Evolutionary conservation across 2,329 filamentous ascomycete species (phyloP).

Genomic region (Colletotrichum sp.): DNA sequence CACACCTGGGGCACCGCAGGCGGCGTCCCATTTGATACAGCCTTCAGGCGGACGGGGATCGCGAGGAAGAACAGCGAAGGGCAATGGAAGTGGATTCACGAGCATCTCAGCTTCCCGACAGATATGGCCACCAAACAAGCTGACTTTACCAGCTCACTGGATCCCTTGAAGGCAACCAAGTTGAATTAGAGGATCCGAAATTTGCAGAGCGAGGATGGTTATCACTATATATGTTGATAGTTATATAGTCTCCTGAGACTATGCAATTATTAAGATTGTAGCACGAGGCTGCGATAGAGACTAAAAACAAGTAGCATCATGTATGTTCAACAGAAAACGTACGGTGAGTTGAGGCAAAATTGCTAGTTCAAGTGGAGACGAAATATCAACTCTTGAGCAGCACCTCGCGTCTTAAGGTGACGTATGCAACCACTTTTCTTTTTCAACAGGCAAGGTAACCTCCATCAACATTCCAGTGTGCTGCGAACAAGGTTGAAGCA

Average conservation of each 20-base stretch:
- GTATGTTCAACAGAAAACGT: too few relatives aligned
- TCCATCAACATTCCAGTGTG: neutral
- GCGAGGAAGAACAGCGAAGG: neutral
- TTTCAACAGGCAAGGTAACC: neutral
- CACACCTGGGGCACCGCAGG: neutral
- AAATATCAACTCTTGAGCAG: neutral
- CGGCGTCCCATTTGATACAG: neutral
- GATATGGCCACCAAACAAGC: neutral
- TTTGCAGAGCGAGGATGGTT: neutral
- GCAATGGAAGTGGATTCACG: neutral
- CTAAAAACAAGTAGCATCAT: too few relatives aligned
- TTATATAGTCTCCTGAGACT: neutral
- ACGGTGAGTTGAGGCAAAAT: too few relatives aligned
- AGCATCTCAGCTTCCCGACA: neutral
- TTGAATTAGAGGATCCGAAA: neutral
- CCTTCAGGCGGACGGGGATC: neutral
- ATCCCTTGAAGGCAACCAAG: neutral
- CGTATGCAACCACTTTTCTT: neutral
- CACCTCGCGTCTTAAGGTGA: neutral
- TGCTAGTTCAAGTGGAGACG: too few relatives aligned
- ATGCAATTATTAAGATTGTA: neutral
- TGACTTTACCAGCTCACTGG: neutral
- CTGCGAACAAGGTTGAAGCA: neutral
- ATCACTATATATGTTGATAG: too few relatives aligned
- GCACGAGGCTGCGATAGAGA: neutral